phyloP scores from a whole-genome alignment of 352 stramenopile genomes.

The Phytophthora cactorum region DNA sequence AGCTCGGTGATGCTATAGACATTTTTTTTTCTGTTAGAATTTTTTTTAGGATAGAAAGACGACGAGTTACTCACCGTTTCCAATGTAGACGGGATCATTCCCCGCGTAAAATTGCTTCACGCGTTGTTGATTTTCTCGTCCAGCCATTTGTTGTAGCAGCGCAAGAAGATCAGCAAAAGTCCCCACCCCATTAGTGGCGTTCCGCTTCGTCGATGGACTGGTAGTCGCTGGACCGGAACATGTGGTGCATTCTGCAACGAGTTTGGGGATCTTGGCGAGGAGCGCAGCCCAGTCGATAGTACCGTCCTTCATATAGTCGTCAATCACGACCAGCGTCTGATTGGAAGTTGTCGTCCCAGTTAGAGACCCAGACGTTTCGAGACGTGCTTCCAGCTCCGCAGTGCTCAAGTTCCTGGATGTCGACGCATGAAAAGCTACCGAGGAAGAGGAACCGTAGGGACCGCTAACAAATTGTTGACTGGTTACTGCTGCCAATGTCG shows the following conservation, averaged over 20 bases:
- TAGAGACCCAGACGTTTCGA: slow-evolving; percentile 39
- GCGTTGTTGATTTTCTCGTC: slow-evolving; percentile 59
- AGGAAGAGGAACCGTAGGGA: slow-evolving; percentile 45
- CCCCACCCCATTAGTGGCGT: background rate
- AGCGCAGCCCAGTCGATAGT: slow-evolving; percentile 43
- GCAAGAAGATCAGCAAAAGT: slow-evolving; percentile 46
- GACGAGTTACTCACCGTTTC: slow-evolving; percentile 13
- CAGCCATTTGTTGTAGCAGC: slow-evolving; percentile 65
- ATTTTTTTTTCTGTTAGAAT: background rate
- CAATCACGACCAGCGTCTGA: slow-evolving; percentile 1
- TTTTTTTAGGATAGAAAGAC: background rate
- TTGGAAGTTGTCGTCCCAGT: slow-evolving; percentile 18
- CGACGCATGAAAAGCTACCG: slow-evolving; percentile 40
- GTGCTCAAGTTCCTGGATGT: slow-evolving; percentile 36
- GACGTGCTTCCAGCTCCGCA: slow-evolving; percentile 33
- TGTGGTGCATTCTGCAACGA: slow-evolving; percentile 49
- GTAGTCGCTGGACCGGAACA: slow-evolving; percentile 10
- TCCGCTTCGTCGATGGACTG: slow-evolving; percentile 14
- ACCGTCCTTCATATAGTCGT: slow-evolving; percentile 25
- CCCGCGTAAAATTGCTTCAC: slow-evolving; percentile 64
- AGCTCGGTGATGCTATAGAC: slow-evolving; percentile 11
- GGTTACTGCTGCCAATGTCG: slow-evolving; percentile 15
- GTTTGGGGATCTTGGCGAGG: slow-evolving; percentile 47
- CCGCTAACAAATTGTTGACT: slow-evolving; percentile 34
- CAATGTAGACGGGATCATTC: slow-evolving; percentile 12